These are phyloP conservation scores for Chaetothyriales sp. DNA, from an alignment of 2,329 filamentous ascomycete species.

Conservation along the genomic window DNA sequence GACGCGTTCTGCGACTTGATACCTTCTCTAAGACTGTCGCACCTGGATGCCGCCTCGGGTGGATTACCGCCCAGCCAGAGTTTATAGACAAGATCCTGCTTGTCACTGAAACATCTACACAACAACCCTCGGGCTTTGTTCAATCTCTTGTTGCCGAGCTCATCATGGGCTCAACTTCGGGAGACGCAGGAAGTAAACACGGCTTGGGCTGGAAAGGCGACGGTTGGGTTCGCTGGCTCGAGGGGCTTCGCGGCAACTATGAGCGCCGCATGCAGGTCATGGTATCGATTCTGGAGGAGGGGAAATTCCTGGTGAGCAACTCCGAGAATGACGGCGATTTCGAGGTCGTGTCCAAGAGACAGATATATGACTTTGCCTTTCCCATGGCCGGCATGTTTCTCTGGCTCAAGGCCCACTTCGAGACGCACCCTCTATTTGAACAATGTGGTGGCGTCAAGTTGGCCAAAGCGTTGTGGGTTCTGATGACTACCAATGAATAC, in stretches of 20 bases:
- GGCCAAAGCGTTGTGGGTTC: conserved; percentile 54
- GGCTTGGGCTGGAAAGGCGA: conserved; percentile 60
- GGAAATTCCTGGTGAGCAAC: conserved; percentile 38
- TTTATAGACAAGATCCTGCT: conserved; percentile 61
- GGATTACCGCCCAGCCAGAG: conserved; percentile 72
- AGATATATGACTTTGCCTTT: conserved; percentile 63
- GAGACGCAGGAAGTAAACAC: conserved; percentile 38
- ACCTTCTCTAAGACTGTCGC: conserved; percentile 91
- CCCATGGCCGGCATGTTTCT: conserved; percentile 86
- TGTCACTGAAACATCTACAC: conserved; percentile 64
- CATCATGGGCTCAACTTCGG: conserved; percentile 50
- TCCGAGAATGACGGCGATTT: conserved; percentile 43
- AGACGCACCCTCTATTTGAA: conserved; percentile 49
- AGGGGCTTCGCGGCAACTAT: conserved; percentile 69
- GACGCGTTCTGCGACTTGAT: conserved; percentile 76
- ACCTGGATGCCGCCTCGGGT: conserved; percentile 77
- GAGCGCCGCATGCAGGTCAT: conserved; percentile 72
- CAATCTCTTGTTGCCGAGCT: conserved; percentile 69
- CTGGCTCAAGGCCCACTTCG: conserved; percentile 57
- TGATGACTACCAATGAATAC: conserved; percentile 55
- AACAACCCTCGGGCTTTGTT: conserved; percentile 80
- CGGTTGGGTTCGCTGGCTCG: conserved; percentile 86
- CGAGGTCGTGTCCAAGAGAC: conserved; percentile 60
- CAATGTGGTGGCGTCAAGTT: conserved; percentile 44
- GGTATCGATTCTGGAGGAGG: conserved; percentile 58